Conservation (phyloP, 2,329 filamentous ascomycete genomes). For the Parascedosporium putredinis region DNA sequence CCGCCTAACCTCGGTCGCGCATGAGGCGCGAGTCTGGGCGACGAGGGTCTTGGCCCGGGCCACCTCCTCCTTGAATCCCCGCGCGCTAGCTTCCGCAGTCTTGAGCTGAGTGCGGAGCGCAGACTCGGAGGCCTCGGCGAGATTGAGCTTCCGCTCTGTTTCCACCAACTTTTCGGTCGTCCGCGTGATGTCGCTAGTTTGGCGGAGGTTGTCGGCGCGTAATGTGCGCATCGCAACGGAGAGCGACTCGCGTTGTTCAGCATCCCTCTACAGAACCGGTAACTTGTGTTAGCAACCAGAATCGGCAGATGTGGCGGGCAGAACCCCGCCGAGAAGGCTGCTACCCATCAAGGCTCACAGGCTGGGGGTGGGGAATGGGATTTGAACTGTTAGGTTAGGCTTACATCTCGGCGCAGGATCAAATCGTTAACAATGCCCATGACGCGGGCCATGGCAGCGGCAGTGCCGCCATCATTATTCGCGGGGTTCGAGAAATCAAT, state of each 20-base stretch:
- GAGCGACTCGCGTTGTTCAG: constrained; percentile 75
- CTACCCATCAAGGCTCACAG: too few species aligned
- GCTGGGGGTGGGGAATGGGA: too few species aligned
- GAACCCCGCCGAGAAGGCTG: too few species aligned
- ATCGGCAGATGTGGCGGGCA: too few species aligned
- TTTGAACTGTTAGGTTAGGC: too few species aligned
- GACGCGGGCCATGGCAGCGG: constrained; percentile 67
- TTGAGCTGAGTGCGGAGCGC: constrained; percentile 59
- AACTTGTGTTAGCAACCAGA: too few species aligned
- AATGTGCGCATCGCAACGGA: constrained; percentile 67
- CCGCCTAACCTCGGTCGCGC: constrained; percentile 82
- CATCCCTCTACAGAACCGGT: constrained; percentile 67
- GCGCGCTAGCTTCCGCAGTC: constrained; percentile 61
- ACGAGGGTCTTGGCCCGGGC: constrained; percentile 68
- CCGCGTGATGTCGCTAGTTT: constrained; percentile 56
- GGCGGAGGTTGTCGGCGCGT: constrained; percentile 64
- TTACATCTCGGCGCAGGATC: constrained; percentile 78
- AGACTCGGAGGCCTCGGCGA: constrained; percentile 60
- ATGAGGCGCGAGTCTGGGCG: constrained; percentile 74
- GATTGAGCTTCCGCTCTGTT: constrained; percentile 42
- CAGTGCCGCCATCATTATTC: constrained; percentile 47
- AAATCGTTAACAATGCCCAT: constrained; percentile 93
- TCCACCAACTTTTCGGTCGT: constrained; percentile 44
- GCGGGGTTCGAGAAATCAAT: constrained; percentile 77
- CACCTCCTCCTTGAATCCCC: constrained; percentile 76